Evolutionary conservation across 306 rosid species (phyloP).

Genomic region (Casuarina glauca): DNA sequence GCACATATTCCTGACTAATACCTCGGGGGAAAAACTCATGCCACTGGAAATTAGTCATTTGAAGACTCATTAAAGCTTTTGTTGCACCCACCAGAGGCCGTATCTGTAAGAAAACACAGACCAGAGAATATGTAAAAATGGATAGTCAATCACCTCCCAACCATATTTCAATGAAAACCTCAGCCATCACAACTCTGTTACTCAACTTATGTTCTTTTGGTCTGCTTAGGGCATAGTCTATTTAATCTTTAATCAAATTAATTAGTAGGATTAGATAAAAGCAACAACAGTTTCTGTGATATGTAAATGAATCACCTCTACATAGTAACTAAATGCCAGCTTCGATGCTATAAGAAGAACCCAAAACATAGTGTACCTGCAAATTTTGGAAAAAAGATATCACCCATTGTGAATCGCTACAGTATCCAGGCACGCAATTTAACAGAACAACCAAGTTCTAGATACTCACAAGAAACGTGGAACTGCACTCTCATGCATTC

Average conservation of each 20-base stretch:
- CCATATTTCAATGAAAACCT: background rate
- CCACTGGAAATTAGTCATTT: slow-evolving; percentile 73
- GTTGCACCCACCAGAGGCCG: slow-evolving; percentile 90
- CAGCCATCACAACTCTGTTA: background rate
- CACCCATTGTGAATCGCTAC: slow-evolving; percentile 16
- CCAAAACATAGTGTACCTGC: slow-evolving; percentile 97
- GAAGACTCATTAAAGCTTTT: slow-evolving; percentile 77
- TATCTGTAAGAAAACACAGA: slow-evolving; percentile 52
- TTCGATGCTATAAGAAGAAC: slow-evolving; percentile 76
- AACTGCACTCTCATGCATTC: slow-evolving; percentile 95
- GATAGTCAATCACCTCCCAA: background rate
- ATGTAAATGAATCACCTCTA: slow-evolving; percentile 63
- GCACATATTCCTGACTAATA: slow-evolving; percentile 26
- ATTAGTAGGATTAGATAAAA: slow-evolving; percentile 1
- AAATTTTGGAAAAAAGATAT: slow-evolving; percentile 24
- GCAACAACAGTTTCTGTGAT: background rate
- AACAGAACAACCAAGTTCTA: slow-evolving; percentile 19
- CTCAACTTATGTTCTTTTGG: background rate
- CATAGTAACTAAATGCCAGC: slow-evolving; percentile 92
- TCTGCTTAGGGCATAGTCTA: background rate
- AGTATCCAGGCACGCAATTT: slow-evolving; percentile 1
- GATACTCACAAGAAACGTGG: slow-evolving; percentile 84
- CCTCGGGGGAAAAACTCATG: slow-evolving; percentile 97
- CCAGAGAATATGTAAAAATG: slow-evolving; percentile 5
- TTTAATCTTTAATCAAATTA: background rate